A percentile compares a stretch with the other conserved stretches of the same genome.
Evolutionary conservation across 1,139 yeast genomes (phyloP).

Genomic region (Hansenula lynferdii): DNA sequence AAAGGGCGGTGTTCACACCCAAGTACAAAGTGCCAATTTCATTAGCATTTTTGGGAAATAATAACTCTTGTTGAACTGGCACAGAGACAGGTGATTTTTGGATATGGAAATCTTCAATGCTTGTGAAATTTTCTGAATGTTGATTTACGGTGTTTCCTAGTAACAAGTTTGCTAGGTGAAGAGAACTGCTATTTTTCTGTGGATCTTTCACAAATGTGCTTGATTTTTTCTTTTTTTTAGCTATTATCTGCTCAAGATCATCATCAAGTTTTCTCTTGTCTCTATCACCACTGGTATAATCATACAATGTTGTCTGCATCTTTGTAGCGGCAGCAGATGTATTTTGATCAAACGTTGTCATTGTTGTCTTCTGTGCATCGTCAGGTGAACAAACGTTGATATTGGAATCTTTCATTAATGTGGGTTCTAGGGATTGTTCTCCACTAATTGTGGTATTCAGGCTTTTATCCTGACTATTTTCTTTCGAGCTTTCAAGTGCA

Average conservation of each 20-base stretch:
- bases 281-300: neutral
- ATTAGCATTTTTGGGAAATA: too few relatives aligned
- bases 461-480: too few relatives aligned
- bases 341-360: too few relatives aligned
- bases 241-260: slow-evolving; percentile 12
- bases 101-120: too few relatives aligned
- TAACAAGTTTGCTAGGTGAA: neutral
- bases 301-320: neutral
- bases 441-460: too few relatives aligned
- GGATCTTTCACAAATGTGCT: neutral
- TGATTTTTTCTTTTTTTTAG: slow-evolving; percentile 3
- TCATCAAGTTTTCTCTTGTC: slow-evolving; percentile 10
- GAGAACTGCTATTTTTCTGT: neutral
- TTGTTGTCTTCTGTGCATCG: neutral
- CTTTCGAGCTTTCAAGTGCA: too few relatives aligned
- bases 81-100: too few relatives aligned
- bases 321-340: neutral
- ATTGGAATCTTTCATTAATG: neutral
- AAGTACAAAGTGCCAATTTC: neutral
- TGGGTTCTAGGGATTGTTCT: neutral
- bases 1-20: neutral
- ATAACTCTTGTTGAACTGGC: too few relatives aligned
- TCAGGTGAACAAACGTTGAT: neutral
- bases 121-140: too few relatives aligned
- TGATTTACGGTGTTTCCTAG: neutral